Evolutionary conservation across 495 filamentous ascomycete genomes (phyloP).

Genomic region (Thermochaetoides thermophila): DNA sequence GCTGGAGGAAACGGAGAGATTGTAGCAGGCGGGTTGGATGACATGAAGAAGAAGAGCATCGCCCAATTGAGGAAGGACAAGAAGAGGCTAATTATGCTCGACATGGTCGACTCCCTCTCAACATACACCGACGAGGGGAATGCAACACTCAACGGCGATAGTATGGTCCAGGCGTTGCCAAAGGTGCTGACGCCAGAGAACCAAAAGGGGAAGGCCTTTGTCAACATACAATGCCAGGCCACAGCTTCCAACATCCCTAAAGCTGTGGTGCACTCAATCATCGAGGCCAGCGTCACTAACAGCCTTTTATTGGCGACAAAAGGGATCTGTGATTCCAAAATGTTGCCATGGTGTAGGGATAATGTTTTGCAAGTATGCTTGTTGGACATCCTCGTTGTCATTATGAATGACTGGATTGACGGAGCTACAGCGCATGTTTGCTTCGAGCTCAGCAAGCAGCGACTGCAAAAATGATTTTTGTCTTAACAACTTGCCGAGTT

Average conservation of each 20-base stretch:
- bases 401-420: constrained; percentile 44
- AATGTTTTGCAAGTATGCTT: constrained; percentile 24
- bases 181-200: constrained; percentile 21
- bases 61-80: constrained; percentile 23
- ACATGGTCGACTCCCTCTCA: constrained; percentile 28
- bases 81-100: constrained; percentile 34
- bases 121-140: constrained; percentile 39
- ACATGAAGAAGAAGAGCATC: constrained; percentile 24
- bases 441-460: constrained; percentile 27
- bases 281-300: constrained; percentile 27
- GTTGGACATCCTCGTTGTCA: constrained; percentile 26
- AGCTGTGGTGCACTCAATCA: constrained; percentile 31
- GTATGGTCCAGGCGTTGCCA: constrained; percentile 30
- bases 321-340: constrained; percentile 35
- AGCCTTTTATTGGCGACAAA: constrained; percentile 36
- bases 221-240: constrained; percentile 40
- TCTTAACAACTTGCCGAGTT: no score
- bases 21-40: constrained; percentile 19
- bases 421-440: constrained; percentile 36
- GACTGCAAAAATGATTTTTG: constrained; percentile 19
- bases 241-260: constrained; percentile 36
- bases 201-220: constrained; percentile 26
- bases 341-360: constrained; percentile 32
- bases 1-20: constrained; percentile 17
- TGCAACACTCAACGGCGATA: constrained; percentile 33